Conservation (phyloP, 768 basidiomycete genomes). For the Phlegmacium glaucopus region DNA sequence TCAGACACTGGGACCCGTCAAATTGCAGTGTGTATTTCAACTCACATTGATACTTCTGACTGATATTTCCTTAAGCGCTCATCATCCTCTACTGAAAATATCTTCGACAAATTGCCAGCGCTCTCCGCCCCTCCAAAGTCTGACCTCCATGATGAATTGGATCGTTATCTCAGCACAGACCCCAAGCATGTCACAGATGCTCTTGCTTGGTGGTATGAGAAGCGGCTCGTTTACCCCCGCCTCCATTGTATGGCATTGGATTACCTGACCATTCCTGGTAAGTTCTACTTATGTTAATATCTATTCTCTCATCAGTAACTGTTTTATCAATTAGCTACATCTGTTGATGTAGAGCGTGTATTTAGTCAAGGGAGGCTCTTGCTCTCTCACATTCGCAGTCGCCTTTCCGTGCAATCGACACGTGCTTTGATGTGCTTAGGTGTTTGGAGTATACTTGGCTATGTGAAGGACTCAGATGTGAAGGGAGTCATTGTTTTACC, state of each 20-base stretch:
- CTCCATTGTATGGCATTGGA: slow-evolving; percentile 29
- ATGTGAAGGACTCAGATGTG: slow-evolving; percentile 22
- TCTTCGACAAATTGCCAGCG: slow-evolving; percentile 23
- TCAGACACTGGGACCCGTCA: neutral
- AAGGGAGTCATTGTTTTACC: slow-evolving; percentile 1
- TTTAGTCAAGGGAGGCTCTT: slow-evolving; percentile 24
- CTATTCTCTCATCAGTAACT: neutral
- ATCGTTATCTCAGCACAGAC: slow-evolving; percentile 22
- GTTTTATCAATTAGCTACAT: slow-evolving; percentile 19
- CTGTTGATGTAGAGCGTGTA: slow-evolving; percentile 22
- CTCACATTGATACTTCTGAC: neutral
- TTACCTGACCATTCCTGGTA: slow-evolving; percentile 26
- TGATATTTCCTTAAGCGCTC: neutral
- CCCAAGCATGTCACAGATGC: slow-evolving; percentile 19
- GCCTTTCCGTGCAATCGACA: slow-evolving; percentile 20
- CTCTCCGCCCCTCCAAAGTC: slow-evolving; percentile 8
- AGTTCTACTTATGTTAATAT: slow-evolving; percentile 8
- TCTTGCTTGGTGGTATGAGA: slow-evolving; percentile 25
- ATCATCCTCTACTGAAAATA: slow-evolving; percentile 9
- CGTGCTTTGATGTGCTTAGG: slow-evolving; percentile 30
- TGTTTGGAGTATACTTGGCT: slow-evolving; percentile 24
- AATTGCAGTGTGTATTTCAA: neutral
- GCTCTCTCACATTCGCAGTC: slow-evolving; percentile 23
- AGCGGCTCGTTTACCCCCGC: slow-evolving; percentile 14
- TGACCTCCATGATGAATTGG: slow-evolving; percentile 18